phyloP scores from a whole-genome alignment of 345 rosid genomes.

The Melastoma malabathricum region DNA sequence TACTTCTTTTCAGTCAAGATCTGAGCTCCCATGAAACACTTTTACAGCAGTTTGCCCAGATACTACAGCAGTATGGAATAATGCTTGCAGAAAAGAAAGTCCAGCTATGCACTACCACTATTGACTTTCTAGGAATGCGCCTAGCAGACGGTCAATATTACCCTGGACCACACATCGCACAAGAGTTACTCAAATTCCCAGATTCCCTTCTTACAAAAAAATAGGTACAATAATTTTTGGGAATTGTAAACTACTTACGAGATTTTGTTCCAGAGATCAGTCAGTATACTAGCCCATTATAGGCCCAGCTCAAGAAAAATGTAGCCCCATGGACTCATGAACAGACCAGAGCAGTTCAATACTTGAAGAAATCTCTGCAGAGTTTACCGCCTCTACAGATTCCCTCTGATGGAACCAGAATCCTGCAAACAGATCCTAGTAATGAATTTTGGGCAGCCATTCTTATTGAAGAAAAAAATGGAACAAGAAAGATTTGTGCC shows the following conservation, averaged over 20 bases:
- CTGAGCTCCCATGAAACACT: background rate
- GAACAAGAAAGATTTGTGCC: too few species aligned
- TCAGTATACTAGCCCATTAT: background rate
- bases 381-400: background rate
- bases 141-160: background rate
- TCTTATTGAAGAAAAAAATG: too few species aligned
- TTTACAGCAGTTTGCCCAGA: background rate
- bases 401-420: background rate
- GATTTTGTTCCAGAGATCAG: background rate
- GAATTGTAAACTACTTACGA: too few species aligned
- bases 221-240: too few species aligned
- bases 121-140: background rate
- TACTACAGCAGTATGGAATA: background rate
- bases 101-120: background rate
- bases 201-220: background rate
- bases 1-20: background rate
- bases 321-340: background rate
- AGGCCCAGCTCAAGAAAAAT: background rate
- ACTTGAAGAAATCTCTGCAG: background rate
- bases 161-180: background rate
- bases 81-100: constrained; percentile 3
- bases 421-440: background rate
- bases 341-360: background rate
- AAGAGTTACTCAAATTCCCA: background rate
- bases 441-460: too few species aligned